Percentiles rank a stretch among this genome's conserved stretches.
These are phyloP conservation scores for Phyllosticta citriasiana DNA, from an alignment of 2,329 filamentous ascomycete genomes.

Conservation along the genomic window DNA sequence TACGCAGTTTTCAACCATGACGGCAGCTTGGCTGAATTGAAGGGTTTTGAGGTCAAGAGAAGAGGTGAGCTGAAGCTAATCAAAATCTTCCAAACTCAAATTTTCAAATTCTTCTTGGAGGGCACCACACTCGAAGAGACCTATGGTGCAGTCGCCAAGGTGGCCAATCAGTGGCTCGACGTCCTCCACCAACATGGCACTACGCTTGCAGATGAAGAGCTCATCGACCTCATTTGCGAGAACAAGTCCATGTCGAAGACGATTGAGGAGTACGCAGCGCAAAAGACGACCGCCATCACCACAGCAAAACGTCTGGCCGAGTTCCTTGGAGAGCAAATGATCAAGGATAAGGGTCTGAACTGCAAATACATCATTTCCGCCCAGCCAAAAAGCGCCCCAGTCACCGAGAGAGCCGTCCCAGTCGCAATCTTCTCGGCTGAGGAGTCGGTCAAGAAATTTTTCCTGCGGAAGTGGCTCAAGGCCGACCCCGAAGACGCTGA, in stretches of 20 bases:
- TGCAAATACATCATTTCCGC: constrained; percentile 99
- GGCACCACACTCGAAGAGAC: constrained; percentile 79
- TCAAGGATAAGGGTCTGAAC: constrained; percentile 97
- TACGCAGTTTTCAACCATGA: constrained; percentile 99
- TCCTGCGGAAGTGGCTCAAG: constrained; percentile 89
- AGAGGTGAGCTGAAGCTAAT: constrained; percentile 97
- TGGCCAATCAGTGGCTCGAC: constrained; percentile 94
- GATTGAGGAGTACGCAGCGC: constrained; percentile 84
- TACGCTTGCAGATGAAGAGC: constrained; percentile 87
- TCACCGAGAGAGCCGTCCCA: constrained; percentile 88
- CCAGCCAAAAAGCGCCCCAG: constrained; percentile 74
- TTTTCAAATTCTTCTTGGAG: constrained; percentile 98
- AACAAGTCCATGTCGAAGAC: constrained; percentile 98
- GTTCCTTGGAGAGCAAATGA: constrained; percentile 96
- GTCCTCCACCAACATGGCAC: constrained; percentile 81
- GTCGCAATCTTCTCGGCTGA: constrained; percentile 97
- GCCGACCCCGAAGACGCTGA: constrained; percentile 89
- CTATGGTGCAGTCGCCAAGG: constrained; percentile 83
- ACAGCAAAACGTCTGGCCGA: constrained; percentile 91
- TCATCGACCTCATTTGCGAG: constrained; percentile 99
- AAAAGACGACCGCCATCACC: constrained; percentile 99
- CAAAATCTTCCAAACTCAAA: constrained; percentile 98
- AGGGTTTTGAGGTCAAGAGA: constrained; percentile 95
- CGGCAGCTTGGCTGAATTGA: constrained; percentile 86
- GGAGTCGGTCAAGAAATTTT: constrained; percentile 74